phyloP scores from a whole-genome alignment of 2,329 filamentous ascomycete genomes.

The Teratosphaeria nubilosa region DNA sequence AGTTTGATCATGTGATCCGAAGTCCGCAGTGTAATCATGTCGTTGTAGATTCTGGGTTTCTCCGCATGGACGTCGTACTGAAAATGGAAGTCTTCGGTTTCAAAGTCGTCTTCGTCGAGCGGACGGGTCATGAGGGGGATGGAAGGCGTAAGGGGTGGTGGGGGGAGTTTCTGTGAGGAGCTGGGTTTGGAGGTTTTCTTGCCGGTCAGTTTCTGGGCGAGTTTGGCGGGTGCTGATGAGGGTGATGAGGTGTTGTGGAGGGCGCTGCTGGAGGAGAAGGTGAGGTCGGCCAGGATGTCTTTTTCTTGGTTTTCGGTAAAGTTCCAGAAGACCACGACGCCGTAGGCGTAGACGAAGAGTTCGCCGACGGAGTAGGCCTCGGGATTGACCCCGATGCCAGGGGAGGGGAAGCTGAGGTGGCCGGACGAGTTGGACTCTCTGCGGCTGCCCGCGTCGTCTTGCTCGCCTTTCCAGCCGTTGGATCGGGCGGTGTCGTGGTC shows the following conservation, averaged over 20 bases:
- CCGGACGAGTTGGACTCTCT: slow-evolving; percentile 19
- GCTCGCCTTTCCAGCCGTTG: neutral
- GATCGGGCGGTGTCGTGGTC: neutral
- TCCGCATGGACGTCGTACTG: slow-evolving; percentile 84
- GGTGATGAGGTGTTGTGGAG: neutral
- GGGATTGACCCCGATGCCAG: slow-evolving; percentile 46
- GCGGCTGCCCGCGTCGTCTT: slow-evolving; percentile 3
- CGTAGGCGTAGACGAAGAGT: slow-evolving; percentile 95
- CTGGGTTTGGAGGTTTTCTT: slow-evolving; percentile 5
- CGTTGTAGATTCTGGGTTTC: slow-evolving; percentile 88
- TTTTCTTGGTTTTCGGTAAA: slow-evolving; percentile 95
- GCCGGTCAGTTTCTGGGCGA: neutral
- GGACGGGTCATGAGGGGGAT: slow-evolving; percentile 66
- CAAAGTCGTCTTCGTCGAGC: slow-evolving; percentile 79
- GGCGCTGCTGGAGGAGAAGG: slow-evolving; percentile 52
- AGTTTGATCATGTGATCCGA: slow-evolving; percentile 99
- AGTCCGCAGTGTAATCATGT: slow-evolving; percentile 95
- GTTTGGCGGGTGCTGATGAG: neutral
- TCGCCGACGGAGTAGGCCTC: slow-evolving; percentile 76
- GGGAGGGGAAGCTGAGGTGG: slow-evolving; percentile 36
- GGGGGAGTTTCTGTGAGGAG: slow-evolving; percentile 15
- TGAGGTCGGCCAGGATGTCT: slow-evolving; percentile 87
- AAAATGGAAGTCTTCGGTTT: slow-evolving; percentile 97
- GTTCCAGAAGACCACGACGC: slow-evolving; percentile 98
- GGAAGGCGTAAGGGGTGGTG: slow-evolving; percentile 33